Evolutionary conservation across 2,329 filamentous ascomycete species (phyloP).

Genomic region (Colletotrichum paranaense): DNA sequence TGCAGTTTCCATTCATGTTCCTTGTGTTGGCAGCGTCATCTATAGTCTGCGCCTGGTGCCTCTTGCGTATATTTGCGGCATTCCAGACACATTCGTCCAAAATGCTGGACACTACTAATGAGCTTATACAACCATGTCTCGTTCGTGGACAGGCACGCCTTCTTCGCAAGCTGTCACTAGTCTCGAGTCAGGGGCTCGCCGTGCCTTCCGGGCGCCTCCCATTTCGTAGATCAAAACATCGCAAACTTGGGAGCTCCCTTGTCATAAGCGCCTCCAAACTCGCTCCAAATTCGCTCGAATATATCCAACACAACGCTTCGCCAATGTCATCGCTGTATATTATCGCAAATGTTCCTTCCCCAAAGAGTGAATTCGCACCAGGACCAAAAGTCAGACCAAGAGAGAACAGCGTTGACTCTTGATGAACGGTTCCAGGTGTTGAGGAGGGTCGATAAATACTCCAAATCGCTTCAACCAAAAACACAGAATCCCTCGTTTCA

Average conservation of each 20-base stretch:
- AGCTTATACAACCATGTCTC: neutral
- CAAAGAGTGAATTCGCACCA: no score
- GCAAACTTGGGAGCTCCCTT: neutral
- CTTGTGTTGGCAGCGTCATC: neutral
- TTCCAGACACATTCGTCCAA: neutral
- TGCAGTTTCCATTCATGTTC: neutral
- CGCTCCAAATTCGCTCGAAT: neutral
- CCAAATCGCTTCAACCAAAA: neutral
- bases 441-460: neutral
- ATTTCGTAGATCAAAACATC: neutral
- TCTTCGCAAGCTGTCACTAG: neutral
- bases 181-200: neutral
- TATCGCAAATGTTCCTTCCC: neutral
- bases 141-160: neutral
- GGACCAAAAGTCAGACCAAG: no score
- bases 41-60: neutral
- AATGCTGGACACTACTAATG: neutral
- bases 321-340: neutral
- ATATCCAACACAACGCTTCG: neutral
- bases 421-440: no score
- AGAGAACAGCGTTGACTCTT: no score
- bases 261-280: neutral
- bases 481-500: neutral
- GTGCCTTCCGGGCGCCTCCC: no score
- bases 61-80: neutral